Evolutionary conservation across 257 asterid species (phyloP).

Genomic region (Ilex asprella): DNA sequence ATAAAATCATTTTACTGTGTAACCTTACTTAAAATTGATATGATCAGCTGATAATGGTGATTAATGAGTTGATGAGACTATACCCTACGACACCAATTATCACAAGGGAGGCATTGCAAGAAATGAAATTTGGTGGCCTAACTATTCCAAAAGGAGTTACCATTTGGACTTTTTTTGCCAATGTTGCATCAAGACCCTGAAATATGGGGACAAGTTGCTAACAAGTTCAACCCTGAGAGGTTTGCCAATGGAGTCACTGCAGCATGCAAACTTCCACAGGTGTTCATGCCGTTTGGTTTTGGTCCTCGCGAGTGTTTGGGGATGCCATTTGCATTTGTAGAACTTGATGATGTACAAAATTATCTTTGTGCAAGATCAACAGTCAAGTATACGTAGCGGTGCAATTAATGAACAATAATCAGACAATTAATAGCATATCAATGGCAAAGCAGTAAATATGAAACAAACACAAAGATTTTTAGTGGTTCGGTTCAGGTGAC

Average conservation of each 20-base stretch:
- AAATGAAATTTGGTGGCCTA: constrained; percentile 30
- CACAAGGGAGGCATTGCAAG: constrained; percentile 33
- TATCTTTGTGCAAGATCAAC: no score
- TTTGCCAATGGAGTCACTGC: constrained; percentile 38
- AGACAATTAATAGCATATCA: no score
- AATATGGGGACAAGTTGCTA: constrained; percentile 44
- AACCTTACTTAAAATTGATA: neutral
- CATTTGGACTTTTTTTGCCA: constrained; percentile 33
- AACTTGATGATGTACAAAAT: no score
- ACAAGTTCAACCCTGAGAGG: constrained; percentile 36
- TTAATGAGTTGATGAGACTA: constrained; percentile 42
- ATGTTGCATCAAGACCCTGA: constrained; percentile 30
- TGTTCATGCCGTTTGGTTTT: constrained; percentile 17
- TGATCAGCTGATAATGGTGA: constrained; percentile 37
- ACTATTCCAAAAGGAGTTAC: constrained; percentile 35
- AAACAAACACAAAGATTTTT: no score
- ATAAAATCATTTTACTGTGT: neutral
- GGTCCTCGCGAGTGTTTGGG: neutral
- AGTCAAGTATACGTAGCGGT: no score
- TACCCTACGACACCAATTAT: constrained; percentile 34
- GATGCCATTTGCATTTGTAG: neutral
- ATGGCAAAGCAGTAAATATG: no score
- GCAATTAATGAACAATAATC: no score
- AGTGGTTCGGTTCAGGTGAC: no score
- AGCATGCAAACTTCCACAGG: constrained; percentile 39